These are phyloP conservation scores for Sophora flavescens DNA, from an alignment of 306 rosid genomes.

Conservation along the genomic window DNA sequence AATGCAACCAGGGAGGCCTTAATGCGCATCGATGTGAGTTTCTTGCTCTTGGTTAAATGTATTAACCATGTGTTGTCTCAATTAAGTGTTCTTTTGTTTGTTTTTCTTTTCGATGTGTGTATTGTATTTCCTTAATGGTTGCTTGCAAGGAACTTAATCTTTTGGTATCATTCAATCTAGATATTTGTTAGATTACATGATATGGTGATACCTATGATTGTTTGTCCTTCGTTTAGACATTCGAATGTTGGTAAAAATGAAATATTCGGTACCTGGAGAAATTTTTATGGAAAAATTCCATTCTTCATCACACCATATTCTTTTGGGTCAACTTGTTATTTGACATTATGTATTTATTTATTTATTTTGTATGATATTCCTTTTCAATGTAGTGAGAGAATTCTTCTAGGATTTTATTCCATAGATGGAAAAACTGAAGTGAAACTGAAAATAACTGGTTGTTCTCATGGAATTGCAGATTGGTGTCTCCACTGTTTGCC, in stretches of 20 bases:
- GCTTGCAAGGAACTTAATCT: slow-evolving; percentile 16
- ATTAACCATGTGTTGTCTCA: slow-evolving; percentile 7
- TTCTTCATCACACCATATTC: not conserved
- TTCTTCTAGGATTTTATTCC: slow-evolving; percentile 10
- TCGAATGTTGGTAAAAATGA: not conserved
- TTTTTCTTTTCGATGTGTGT: not conserved
- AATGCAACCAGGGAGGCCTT: slow-evolving; percentile 74
- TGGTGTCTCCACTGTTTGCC: slow-evolving; percentile 57
- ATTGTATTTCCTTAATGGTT: slow-evolving; percentile 27
- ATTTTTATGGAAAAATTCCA: not conserved
- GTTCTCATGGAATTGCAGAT: slow-evolving; percentile 62
- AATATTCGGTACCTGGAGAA: not conserved
- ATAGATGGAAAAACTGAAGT: not conserved
- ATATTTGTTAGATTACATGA: not conserved
- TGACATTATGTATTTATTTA: slow-evolving; percentile 4
- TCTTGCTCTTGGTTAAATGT: slow-evolving; percentile 36
- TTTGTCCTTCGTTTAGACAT: not conserved
- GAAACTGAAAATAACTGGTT: slow-evolving; percentile 41
- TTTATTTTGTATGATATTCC: slow-evolving; percentile 13
- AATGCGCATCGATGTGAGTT: slow-evolving; percentile 69
- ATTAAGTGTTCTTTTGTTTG: slow-evolving; percentile 17
- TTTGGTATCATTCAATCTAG: slow-evolving; percentile 16
- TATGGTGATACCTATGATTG: not conserved
- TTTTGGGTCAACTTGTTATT: slow-evolving; percentile 19
- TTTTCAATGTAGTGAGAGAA: not conserved